Percentiles rank a stretch among this genome's conserved stretches.
phyloP scores from a whole-genome alignment of 169 alveolate genomes.

The Plasmodium malariae region DNA sequence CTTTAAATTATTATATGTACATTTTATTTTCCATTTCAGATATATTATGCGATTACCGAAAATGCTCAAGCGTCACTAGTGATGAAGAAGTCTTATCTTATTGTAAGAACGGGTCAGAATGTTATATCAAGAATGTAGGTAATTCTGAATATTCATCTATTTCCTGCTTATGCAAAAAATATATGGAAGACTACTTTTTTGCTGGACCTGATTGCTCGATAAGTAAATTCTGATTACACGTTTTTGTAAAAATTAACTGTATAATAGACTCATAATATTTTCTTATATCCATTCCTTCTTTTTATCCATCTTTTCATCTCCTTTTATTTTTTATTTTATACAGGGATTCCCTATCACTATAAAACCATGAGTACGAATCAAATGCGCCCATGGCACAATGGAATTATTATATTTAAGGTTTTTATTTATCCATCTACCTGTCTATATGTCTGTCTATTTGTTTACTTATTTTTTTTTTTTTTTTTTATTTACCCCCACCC shows the following conservation, averaged over 20 bases:
- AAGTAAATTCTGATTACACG: conserved; percentile 13
- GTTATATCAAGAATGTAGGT: conserved; percentile 23
- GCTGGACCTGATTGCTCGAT: conserved; percentile 77
- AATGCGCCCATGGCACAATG: no score
- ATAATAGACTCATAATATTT: no score
- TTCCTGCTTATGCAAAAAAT: conserved; percentile 52
- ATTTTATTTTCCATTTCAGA: not conserved
- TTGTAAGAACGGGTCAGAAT: conserved; percentile 55
- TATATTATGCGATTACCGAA: conserved; percentile 8
- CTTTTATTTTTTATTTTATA: not conserved
- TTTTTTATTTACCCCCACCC: no score
- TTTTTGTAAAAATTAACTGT: no score
- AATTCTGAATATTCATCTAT: conserved; percentile 33
- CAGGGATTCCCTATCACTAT: conserved; percentile 64
- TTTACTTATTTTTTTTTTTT: not conserved
- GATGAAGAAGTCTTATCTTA: conserved; percentile 35
- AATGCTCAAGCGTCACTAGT: conserved; percentile 41
- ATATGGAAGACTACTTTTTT: conserved; percentile 36
- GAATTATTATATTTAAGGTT: no score
- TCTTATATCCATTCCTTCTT: not conserved
- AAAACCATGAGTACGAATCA: conserved; percentile 60
- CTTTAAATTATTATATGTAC: not conserved
- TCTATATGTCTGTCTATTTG: no score
- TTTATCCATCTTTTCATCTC: not conserved
- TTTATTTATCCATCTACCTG: conserved; percentile 13